phyloP scores from a whole-genome alignment of 1,139 yeast genomes.

The Pichia sp. region DNA sequence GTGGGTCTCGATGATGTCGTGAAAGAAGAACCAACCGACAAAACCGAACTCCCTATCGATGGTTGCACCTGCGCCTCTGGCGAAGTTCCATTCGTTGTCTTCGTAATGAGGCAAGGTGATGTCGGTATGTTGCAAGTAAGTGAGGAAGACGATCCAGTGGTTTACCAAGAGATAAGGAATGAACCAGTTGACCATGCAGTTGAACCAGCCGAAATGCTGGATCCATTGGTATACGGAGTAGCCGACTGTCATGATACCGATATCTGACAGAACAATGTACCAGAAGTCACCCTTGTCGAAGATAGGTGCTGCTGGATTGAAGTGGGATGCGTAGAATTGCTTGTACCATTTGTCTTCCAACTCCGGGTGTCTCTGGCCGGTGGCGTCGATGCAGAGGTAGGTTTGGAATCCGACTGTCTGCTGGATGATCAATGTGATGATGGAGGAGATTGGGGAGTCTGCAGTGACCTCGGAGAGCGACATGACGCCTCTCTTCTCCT shows the following conservation, averaged over 20 bases:
- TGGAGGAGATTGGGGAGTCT: constrained; percentile 68
- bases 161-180: constrained; percentile 77
- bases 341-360: constrained; percentile 33
- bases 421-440: constrained; percentile 54
- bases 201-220: constrained; percentile 57
- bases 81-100: constrained; percentile 73
- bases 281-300: constrained; percentile 68
- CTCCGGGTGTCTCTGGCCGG: constrained; percentile 66
- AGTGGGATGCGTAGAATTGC: constrained; percentile 51
- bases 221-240: constrained; percentile 60
- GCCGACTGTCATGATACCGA: constrained; percentile 58
- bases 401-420: constrained; percentile 74
- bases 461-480: constrained; percentile 58
- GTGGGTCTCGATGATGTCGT: constrained; percentile 86
- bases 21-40: constrained; percentile 75
- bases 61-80: constrained; percentile 86
- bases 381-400: constrained; percentile 65
- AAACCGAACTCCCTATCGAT: constrained; percentile 82
- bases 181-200: constrained; percentile 66
- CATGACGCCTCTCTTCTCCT: constrained; percentile 36
- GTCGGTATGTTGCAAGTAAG: constrained; percentile 82
- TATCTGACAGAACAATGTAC: constrained; percentile 66
- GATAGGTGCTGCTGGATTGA: constrained; percentile 66
- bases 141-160: constrained; percentile 87
- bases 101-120: constrained; percentile 78